These are phyloP conservation scores for Posidonia australis DNA, from an alignment of 106 monocot genomes.

Conservation along the genomic window DNA sequence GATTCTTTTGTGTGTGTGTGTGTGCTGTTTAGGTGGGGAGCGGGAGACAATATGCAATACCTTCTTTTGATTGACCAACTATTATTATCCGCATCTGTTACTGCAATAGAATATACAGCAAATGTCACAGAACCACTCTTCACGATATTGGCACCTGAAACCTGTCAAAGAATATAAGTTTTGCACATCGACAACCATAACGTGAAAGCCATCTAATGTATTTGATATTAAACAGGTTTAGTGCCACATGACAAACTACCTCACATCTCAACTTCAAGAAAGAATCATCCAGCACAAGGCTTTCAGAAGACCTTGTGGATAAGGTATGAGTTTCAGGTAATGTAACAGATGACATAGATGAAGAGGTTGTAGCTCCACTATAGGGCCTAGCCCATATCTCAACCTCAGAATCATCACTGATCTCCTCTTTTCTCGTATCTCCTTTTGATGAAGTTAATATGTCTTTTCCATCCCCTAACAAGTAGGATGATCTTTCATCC, in stretches of 20 bases:
- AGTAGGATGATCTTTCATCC: constrained; percentile 57
- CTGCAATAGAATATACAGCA: constrained; percentile 87
- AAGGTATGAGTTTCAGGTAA: constrained; percentile 31
- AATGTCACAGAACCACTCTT: constrained; percentile 86
- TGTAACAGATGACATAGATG: constrained; percentile 43
- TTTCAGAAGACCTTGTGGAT: constrained; percentile 34
- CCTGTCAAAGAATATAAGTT: constrained; percentile 29
- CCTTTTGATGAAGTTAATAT: constrained; percentile 28
- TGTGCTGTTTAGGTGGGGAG: not conserved
- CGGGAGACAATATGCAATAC: constrained; percentile 16
- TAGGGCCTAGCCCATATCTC: constrained; percentile 39
- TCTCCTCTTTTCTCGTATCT: constrained; percentile 25
- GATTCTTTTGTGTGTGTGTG: no score
- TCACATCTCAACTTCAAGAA: constrained; percentile 91
- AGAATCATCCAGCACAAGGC: constrained; percentile 58
- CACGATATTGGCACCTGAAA: constrained; percentile 77
- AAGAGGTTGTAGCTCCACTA: constrained; percentile 50
- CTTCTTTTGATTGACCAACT: constrained; percentile 98
- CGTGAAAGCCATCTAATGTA: not conserved
- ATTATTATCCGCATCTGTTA: constrained; percentile 78
- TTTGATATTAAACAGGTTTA: not conserved
- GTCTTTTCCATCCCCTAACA: constrained; percentile 41
- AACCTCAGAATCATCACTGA: constrained; percentile 38
- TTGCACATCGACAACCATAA: not conserved
- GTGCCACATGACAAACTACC: constrained; percentile 25